phyloP scores from a whole-genome alignment of 768 basidiomycete species.

The Rhodotorula diobovata region DNA sequence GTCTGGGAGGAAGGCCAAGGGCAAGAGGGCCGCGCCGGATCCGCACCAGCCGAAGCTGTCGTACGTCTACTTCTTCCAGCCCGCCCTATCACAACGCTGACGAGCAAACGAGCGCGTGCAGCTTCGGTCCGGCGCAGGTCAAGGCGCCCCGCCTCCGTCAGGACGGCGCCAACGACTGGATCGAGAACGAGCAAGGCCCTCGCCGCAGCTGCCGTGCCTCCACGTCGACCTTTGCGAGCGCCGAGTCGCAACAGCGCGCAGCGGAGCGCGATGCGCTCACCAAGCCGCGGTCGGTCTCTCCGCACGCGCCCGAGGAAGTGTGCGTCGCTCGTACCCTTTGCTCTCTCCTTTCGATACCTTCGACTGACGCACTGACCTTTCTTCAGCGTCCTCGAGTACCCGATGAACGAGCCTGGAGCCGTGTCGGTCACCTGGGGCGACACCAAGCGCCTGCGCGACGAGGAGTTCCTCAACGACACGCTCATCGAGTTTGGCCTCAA shows the following conservation, averaged over 20 bases:
- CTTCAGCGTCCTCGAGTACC: constrained; percentile 31
- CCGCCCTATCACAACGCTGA: too few species aligned
- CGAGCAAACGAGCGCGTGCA: too few species aligned
- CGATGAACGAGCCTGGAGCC: constrained; percentile 50
- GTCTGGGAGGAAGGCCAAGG: background rate
- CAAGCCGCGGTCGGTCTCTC: background rate
- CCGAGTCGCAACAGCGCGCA: background rate
- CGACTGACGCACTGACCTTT: background rate
- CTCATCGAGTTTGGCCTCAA: constrained; percentile 93
- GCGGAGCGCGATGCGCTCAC: background rate
- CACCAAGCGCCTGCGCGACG: constrained; percentile 64
- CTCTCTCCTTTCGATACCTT: background rate
- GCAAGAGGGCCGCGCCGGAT: background rate
- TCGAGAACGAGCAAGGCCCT: background rate
- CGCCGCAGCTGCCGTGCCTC: background rate
- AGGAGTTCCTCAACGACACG: constrained; percentile 91
- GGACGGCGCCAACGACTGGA: background rate
- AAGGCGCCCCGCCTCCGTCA: background rate
- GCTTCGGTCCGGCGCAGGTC: background rate
- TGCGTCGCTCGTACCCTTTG: background rate
- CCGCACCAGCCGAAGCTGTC: background rate
- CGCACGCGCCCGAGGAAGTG: constrained; percentile 4
- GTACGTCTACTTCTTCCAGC: background rate
- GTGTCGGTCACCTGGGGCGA: constrained; percentile 80
- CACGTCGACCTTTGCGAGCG: background rate